Conservation (phyloP, 140 eudicot genomes). For the Oenanthe javanica region DNA sequence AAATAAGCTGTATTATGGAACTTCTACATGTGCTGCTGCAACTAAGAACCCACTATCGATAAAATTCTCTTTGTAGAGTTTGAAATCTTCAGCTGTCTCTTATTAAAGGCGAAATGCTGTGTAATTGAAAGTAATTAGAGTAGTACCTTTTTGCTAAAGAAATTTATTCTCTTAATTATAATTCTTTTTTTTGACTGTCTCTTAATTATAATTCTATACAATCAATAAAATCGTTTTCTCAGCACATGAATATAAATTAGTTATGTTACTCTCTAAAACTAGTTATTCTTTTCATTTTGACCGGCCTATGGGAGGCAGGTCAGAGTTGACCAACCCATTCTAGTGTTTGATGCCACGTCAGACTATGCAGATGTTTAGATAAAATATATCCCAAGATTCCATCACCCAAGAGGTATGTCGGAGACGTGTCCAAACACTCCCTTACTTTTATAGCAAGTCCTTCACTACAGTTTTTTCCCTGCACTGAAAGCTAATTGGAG, state of each 20-base stretch:
- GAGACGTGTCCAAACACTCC: not conserved
- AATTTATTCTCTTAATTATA: too few relatives aligned
- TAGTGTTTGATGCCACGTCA: constrained; percentile 12
- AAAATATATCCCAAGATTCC: not conserved
- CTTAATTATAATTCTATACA: not conserved
- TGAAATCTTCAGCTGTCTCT: not conserved
- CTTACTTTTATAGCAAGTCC: not conserved
- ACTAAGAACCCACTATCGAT: not conserved
- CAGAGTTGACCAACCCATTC: not conserved
- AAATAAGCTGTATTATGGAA: constrained; percentile 2
- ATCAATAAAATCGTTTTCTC: not conserved
- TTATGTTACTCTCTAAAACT: too few relatives aligned
- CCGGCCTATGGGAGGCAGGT: not conserved
- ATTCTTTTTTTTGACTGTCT: too few relatives aligned
- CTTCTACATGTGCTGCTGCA: not conserved
- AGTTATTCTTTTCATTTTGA: not conserved
- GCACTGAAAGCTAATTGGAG: not conserved
- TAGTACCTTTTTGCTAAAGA: too few relatives aligned
- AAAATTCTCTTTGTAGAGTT: not conserved
- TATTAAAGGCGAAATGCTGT: not conserved
- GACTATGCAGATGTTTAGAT: not conserved
- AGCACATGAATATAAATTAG: not conserved
- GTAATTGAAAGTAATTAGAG: not conserved
- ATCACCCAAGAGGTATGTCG: constrained; percentile 1
- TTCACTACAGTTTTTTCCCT: not conserved